These are phyloP conservation scores for Castanea crenata DNA, from an alignment of 306 rosid genomes.

Conservation along the genomic window DNA sequence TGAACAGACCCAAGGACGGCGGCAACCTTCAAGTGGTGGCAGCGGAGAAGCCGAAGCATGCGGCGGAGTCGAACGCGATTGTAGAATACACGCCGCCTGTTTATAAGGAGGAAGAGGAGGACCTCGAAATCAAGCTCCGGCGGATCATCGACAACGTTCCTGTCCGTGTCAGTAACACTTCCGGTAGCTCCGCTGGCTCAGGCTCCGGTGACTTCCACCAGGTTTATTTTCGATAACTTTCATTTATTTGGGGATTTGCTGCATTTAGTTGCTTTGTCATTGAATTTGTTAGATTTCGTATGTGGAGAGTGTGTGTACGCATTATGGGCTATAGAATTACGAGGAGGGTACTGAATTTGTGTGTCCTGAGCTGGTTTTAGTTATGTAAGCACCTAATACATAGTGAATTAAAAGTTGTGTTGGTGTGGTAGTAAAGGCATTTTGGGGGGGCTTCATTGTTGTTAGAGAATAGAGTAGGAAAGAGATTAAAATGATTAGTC, in stretches of 20 bases:
- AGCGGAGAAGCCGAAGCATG: constrained; percentile 38
- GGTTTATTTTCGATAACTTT: constrained; percentile 35
- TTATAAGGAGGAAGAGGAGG: constrained; percentile 87
- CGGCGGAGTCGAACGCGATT: constrained; percentile 55
- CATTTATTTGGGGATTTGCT: not conserved
- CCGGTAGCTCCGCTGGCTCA: constrained; percentile 94
- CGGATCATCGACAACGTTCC: constrained; percentile 89
- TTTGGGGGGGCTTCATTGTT: too few species aligned
- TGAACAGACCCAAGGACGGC: constrained; percentile 45
- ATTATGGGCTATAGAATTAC: not conserved
- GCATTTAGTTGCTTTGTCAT: not conserved
- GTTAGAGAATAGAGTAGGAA: too few species aligned
- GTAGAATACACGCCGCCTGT: constrained; percentile 70
- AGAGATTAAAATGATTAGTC: not conserved
- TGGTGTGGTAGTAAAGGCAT: not conserved
- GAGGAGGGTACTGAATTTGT: not conserved
- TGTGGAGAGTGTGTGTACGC: not conserved
- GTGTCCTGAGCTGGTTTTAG: not conserved
- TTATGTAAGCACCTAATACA: not conserved
- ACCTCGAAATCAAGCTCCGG: constrained; percentile 89
- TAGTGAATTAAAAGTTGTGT: not conserved
- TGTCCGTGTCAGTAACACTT: constrained; percentile 93
- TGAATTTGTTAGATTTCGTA: not conserved
- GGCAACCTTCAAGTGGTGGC: constrained; percentile 48
- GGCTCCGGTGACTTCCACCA: constrained; percentile 98